Base-by-base conservation (phyloP, 306 rosid species). In the Cucumis melo region DNA sequence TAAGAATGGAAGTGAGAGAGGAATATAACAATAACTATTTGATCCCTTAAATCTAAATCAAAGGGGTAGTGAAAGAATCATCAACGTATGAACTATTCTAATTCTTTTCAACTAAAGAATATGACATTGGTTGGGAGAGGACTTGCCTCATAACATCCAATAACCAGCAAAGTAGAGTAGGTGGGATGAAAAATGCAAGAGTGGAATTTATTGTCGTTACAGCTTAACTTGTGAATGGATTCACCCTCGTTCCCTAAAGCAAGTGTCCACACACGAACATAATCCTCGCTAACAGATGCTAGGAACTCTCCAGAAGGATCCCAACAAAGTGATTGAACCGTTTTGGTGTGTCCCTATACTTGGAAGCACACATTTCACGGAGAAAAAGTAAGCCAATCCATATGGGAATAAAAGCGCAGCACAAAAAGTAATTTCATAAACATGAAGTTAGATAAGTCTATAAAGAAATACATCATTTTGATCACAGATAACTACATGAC, bases 241-340 rank as follows among this genome's bases (percentile, higher is more conserved):
- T 92, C 96, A 44, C 88, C 96, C 80, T 92, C 99, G 60, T 82
- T 80, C 56, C 99, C 99, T 0, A 92, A 76, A 81, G 97, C 92
- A 50, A 92, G 88, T 14, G 83, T 77, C 99, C 97, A 94, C 48
- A 94, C 97, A 84, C 91, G 85, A 74, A 94, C 99, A 10, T 91
- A 94, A 78, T 94, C 99, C 88, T 94, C 97, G 24, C 99, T 94
- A 53, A 92, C 92, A 16, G 99, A 94, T 78, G 99, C 99, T 54
- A 94, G 84, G 75, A 84, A 89, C 80, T 90, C 96, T 13, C 99
- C 99, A 36, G 96, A 85, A n/a, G 93, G 96, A 80, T 92, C 91
- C 99, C 99, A 94, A 77, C 95, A 90, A 75, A 94, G 93, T 24
- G 90, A 94, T 70, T 82, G 77, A 67, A 94, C 65, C 15, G 85